A percentile compares a stretch with the other conserved stretches of the same genome.
Evolutionary conservation across 805 yeast species (phyloP).

Genomic region (Kregervanrija pseudodelftensis): DNA sequence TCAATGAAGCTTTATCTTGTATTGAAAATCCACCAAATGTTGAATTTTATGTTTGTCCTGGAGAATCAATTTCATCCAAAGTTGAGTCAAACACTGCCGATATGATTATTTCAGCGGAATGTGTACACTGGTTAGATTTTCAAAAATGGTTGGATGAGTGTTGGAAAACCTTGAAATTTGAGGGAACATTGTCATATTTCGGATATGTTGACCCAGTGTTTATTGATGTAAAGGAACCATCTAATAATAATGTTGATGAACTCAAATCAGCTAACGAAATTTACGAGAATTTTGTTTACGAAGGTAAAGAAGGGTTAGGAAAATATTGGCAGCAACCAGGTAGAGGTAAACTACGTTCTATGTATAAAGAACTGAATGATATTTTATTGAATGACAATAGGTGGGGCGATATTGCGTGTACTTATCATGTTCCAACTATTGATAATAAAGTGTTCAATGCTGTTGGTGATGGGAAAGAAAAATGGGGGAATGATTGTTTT

Average conservation of each 20-base stretch:
- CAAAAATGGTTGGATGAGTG: slow-evolving; percentile 24
- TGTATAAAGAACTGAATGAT: slow-evolving; percentile 34
- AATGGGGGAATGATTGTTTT: slow-evolving; percentile 19
- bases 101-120: slow-evolving; percentile 72
- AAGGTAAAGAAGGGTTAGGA: slow-evolving; percentile 41
- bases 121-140: slow-evolving; percentile 70
- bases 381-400: slow-evolving; percentile 30
- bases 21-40: slow-evolving; percentile 4
- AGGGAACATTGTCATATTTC: slow-evolving; percentile 60
- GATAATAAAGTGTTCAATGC: slow-evolving; percentile 6
- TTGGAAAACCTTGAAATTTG: slow-evolving; percentile 30
- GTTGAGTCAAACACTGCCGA: slow-evolving; percentile 35
- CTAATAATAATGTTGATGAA: background rate
- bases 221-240: slow-evolving; percentile 42
- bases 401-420: slow-evolving; percentile 25
- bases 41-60: slow-evolving; percentile 13
- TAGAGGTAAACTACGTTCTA: slow-evolving; percentile 41
- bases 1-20: background rate
- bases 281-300: slow-evolving; percentile 36
- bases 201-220: slow-evolving; percentile 69
- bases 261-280: slow-evolving; percentile 32
- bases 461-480: slow-evolving; percentile 8
- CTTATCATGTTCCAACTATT: slow-evolving; percentile 22
- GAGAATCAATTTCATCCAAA: slow-evolving; percentile 17
- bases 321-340: slow-evolving; percentile 89